phyloP scores from a whole-genome alignment of 2,329 filamentous ascomycete genomes.

The Diaporthe destruens region DNA sequence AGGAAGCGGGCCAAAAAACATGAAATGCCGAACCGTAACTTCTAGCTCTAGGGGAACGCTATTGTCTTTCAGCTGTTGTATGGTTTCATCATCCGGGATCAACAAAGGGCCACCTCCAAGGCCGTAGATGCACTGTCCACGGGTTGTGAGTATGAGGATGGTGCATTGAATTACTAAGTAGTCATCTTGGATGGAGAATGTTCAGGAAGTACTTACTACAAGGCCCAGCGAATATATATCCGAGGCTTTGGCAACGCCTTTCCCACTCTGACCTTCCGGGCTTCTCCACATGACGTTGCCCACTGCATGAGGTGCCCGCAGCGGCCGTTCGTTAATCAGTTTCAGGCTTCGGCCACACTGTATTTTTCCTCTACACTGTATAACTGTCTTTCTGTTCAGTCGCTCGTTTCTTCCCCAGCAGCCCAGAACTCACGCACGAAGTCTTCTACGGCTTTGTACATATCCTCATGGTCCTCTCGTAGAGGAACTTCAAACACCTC shows the following conservation, averaged over 20 bases:
- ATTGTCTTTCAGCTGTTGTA: neutral
- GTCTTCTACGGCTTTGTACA: too few relatives aligned
- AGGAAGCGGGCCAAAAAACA: neutral
- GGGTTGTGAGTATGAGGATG: neutral
- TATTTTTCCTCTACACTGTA: too few relatives aligned
- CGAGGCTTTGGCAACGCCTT: neutral
- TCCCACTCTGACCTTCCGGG: neutral
- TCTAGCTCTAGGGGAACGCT: neutral
- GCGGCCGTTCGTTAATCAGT: neutral
- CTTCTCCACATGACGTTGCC: neutral
- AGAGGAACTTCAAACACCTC: too few relatives aligned
- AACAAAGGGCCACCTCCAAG: constrained; percentile 3
- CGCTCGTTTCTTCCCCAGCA: too few relatives aligned
- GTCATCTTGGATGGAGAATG: neutral
- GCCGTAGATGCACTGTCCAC: neutral
- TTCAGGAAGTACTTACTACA: neutral
- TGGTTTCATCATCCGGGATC: neutral
- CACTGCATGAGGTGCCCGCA: neutral
- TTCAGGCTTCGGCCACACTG: too few relatives aligned
- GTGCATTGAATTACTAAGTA: neutral
- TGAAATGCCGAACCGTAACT: neutral
- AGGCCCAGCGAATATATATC: neutral
- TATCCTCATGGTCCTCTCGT: too few relatives aligned
- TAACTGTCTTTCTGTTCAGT: too few relatives aligned
- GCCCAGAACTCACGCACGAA: too few relatives aligned